phyloP scores from a whole-genome alignment of 768 basidiomycete species.

The Rhizopogon rudus region DNA sequence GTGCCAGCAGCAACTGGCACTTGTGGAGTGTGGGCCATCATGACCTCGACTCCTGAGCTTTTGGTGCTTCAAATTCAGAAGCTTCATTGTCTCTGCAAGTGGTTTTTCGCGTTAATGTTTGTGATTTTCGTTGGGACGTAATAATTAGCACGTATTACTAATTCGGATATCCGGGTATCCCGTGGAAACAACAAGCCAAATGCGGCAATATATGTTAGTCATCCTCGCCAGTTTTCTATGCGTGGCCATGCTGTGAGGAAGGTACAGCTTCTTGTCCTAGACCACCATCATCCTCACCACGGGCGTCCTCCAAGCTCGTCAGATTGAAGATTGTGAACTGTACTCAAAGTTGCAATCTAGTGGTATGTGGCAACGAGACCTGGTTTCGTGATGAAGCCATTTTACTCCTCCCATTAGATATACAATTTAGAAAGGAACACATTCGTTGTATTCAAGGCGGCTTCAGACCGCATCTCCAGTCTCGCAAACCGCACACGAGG shows the following conservation, averaged over 20 bases:
- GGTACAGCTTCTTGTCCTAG: constrained; percentile 11
- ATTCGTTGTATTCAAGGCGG: constrained; percentile 17
- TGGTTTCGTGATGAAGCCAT: constrained; percentile 7
- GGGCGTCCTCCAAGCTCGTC: constrained; percentile 7
- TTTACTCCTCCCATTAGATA: constrained; percentile 12
- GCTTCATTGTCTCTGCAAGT: too few relatives aligned
- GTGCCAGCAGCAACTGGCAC: too few relatives aligned
- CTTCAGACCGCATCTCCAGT: constrained; percentile 4
- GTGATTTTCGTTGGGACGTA: too few relatives aligned
- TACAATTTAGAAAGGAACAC: constrained; percentile 11
- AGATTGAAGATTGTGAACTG: background rate
- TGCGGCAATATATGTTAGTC: constrained; percentile 13
- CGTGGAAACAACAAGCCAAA: background rate
- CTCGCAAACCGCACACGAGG: constrained; percentile 12
- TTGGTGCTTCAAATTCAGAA: too few relatives aligned
- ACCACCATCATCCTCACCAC: constrained; percentile 18
- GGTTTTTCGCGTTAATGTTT: too few relatives aligned
- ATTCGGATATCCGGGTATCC: too few relatives aligned
- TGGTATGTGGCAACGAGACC: constrained; percentile 10
- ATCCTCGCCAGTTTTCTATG: constrained; percentile 13
- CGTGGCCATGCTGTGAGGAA: constrained; percentile 5
- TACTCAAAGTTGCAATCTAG: constrained; percentile 2
- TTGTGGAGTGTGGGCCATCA: too few relatives aligned
- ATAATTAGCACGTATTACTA: too few relatives aligned
- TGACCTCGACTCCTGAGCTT: too few relatives aligned